Base-by-base conservation (phyloP, 169 alveolate species). In the Plasmodium gonderi region DNA sequence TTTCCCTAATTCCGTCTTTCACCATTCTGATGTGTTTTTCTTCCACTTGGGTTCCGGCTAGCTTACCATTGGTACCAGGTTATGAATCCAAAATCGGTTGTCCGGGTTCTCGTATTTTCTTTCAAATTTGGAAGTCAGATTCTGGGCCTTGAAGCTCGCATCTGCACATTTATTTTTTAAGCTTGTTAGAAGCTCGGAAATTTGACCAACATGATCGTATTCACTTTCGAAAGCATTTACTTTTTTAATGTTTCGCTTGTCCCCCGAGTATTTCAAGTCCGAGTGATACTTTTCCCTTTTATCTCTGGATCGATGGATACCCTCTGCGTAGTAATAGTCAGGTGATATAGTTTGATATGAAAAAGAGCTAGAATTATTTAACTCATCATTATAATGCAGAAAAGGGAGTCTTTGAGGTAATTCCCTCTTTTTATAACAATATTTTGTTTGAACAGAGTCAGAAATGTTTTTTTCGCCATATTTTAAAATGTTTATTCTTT, bases 71-170 rank as follows among this genome's bases (percentile, higher is more conserved):
- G 92, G 92, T 1, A 83, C 92, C 8, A 83, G 83, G 60, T 83
- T 36, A 33, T 83, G 92, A 8, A 83, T 17, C 92, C 92, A 83
- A 60, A 83, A 83, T 5, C 83, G 82, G 65, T 51, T 69, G 45
- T 83, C 92, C 23, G 92, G 92, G 40, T 83, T 83, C 64, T 83
- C 92, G 36, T 83, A 83, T 44, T 83, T 83, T 4, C 68, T 8
- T 26, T 74, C 64, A 36, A 83, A 83, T 54, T 54, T 45, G 17
- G 83, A 83, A 1, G 76, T 64, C 40, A 83, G 44, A 29, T 38
- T 51, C 64, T 83, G 68, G 26, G 67, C 76, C 60, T 49, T 68
- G 77, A 83, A 83, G 40, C 42, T 83, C n/a, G 92, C 92, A 60
- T 83, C 83, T 0, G 47, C 92, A 14, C 92, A 83, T 26, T 83